Conservation (phyloP, 345 rosid species). For the Ceriops zippeliana region DNA sequence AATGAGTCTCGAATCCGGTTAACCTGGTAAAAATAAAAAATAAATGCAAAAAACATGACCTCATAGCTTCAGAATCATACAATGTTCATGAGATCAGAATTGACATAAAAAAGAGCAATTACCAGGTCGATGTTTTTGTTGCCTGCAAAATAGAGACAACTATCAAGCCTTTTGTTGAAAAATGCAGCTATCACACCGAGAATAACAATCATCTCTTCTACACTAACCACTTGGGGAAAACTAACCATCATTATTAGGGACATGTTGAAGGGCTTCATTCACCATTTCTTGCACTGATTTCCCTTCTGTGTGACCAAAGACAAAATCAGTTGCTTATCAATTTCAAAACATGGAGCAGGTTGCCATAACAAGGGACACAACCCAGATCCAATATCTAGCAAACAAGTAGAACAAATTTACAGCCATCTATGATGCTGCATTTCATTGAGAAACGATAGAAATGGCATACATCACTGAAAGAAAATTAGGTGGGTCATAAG, state of each 20-base stretch:
- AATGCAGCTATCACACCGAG: not conserved
- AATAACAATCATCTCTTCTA: not conserved
- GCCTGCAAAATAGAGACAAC: conserved; percentile 56
- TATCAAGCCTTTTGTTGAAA: conserved; percentile 21
- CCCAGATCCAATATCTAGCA: not conserved
- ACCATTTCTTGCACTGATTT: conserved; percentile 98
- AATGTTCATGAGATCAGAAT: conserved; percentile 7
- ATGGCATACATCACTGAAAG: not conserved
- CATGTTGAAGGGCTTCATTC: conserved; percentile 80
- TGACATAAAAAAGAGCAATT: conserved; percentile 22
- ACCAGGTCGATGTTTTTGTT: conserved; percentile 89
- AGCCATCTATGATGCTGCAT: not conserved
- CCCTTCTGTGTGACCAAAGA: conserved; percentile 57
- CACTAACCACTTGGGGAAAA: conserved; percentile 5
- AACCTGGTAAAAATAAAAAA: conserved; percentile 41
- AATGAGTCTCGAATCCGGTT: conserved; percentile 92
- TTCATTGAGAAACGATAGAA: not conserved
- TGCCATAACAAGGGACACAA: not conserved
- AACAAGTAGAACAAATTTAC: not conserved
- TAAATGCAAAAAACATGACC: conserved; percentile 12
- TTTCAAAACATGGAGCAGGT: not conserved
- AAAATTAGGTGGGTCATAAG: not conserved
- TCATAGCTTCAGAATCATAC: conserved; percentile 10
- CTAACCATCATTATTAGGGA: conserved; percentile 78
- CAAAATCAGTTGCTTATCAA: conserved; percentile 15